Evolutionary conservation across 257 asterid genomes (phyloP), one percentile per base, ranked within the genome.

Genomic region (Eucommia ulmoides): DNA sequence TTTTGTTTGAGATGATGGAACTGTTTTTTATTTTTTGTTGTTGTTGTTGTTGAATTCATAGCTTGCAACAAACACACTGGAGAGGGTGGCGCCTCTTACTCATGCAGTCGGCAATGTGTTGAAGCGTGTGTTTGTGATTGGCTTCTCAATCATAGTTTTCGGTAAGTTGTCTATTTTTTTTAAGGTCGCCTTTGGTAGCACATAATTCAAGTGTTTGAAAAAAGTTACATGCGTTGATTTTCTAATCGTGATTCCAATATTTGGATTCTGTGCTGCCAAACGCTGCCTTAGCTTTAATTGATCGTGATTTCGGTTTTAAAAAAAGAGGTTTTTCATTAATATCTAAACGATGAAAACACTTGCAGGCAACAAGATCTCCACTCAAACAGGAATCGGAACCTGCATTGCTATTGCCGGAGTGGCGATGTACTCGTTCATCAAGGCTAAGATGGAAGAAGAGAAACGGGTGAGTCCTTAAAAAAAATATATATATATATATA

Each of bases 41-140:
- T 19, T 56, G 53, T 55, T 50, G 12, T 57, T 47, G 33, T 49
- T 11, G 21, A 24, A 23, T 54, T 49, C 49, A 61, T 78, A 91
- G 99, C 66, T 91, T 54, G 99, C 99, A 47, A 86, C 99, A 8
- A 91, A 91, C 79, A 91, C 99, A 47, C 97, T 91, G 8, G 99
- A 91, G 89, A 81, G 99, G 72, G 99, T 91, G 53, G 99, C 97
- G 41, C 99, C 99, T 8, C 85, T 83, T 56, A 86, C 99, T 26
- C 99, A 91, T 41, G 99, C 99, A 0, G 97, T 91, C 72, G 99
- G 99, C 41, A 91, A 86, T 67, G 99, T 91, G 76, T 62, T 91
- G 79, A 91, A 91, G 66, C 97, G 99, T 67, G 99, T 91, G 3
- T 91, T 91, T 4, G 99, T 91, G 65, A 91, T 91, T 53, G 99